These are phyloP conservation scores for Penicillium janthinellum DNA, from an alignment of 2,329 filamentous ascomycete genomes.

Conservation along the genomic window DNA sequence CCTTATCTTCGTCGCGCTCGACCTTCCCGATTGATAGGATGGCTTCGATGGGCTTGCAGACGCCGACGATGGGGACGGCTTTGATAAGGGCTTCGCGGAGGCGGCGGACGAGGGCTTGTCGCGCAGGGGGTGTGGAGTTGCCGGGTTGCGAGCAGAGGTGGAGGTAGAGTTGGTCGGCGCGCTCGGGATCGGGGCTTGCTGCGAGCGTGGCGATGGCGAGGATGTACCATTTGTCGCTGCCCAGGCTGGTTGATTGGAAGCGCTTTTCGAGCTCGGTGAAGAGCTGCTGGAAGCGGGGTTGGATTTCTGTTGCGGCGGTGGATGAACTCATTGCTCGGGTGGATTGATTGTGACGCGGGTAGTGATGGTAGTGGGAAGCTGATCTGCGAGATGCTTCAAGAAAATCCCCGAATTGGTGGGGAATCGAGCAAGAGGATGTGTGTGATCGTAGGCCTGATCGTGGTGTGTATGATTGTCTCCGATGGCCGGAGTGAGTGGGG, in stretches of 20 bases:
- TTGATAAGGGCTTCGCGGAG: constrained; percentile 62
- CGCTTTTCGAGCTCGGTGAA: constrained; percentile 34
- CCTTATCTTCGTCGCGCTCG: constrained; percentile 59
- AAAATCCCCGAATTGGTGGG: not conserved
- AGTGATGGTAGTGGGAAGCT: not conserved
- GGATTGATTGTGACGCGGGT: not conserved
- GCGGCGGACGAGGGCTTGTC: constrained; percentile 40
- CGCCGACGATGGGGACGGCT: constrained; percentile 59
- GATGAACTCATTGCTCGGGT: constrained; percentile 19
- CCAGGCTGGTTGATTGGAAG: constrained; percentile 30
- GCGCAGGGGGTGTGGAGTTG: constrained; percentile 31
- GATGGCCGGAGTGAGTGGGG: constrained; percentile 19
- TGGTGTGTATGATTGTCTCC: constrained; percentile 8
- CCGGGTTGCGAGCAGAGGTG: constrained; percentile 57
- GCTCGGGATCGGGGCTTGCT: constrained; percentile 55
- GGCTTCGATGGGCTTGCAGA: constrained; percentile 64
- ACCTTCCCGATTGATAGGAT: constrained; percentile 58
- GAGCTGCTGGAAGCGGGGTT: constrained; percentile 32
- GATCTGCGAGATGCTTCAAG: not conserved
- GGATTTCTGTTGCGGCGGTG: constrained; percentile 19
- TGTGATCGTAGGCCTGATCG: not conserved
- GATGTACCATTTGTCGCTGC: constrained; percentile 37
- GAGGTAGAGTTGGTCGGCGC: constrained; percentile 57
- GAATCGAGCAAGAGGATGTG: not conserved
- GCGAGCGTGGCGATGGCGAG: constrained; percentile 48